These are phyloP conservation scores for Prunus mira DNA, from an alignment of 306 rosid species.

Conservation along the genomic window DNA sequence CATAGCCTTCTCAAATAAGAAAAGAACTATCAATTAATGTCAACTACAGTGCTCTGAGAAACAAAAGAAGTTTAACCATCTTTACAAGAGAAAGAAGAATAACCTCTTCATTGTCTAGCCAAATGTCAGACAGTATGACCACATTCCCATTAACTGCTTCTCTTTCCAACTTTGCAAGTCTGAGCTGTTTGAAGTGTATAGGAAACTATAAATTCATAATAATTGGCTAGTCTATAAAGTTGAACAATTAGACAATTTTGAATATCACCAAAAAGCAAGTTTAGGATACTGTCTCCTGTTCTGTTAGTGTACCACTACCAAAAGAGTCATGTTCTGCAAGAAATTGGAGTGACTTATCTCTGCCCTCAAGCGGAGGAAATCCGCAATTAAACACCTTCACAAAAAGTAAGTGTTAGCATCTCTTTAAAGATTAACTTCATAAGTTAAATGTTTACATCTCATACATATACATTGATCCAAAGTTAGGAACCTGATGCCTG, in stretches of 20 bases:
- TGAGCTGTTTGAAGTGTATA: constrained; percentile 57
- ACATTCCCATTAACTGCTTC: constrained; percentile 81
- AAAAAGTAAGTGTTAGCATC: constrained; percentile 13
- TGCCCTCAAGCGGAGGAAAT: constrained; percentile 87
- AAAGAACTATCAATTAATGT: constrained; percentile 36
- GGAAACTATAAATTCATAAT: constrained; percentile 26
- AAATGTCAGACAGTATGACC: constrained; percentile 79
- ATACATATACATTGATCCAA: constrained; percentile 1
- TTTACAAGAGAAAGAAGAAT: constrained; percentile 10
- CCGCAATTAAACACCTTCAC: constrained; percentile 84
- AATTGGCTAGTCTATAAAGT: not conserved
- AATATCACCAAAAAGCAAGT: not conserved
- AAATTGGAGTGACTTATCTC: constrained; percentile 64
- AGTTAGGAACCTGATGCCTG: not conserved
- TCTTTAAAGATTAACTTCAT: not conserved
- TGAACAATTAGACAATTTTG: not conserved
- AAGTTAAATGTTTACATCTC: constrained; percentile 9
- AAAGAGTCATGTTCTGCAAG: constrained; percentile 74
- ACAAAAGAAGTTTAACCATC: not conserved
- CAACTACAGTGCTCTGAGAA: constrained; percentile 18
- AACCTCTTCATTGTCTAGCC: constrained; percentile 94
- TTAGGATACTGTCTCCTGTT: constrained; percentile 80
- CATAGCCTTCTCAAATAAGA: constrained; percentile 65
- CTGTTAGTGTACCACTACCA: constrained; percentile 58
- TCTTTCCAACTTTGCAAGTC: constrained; percentile 71